Percentiles rank a stretch among this genome's conserved stretches.
Conservation (phyloP, 352 stramenopile genomes). For the Peronospora destructor region DNA sequence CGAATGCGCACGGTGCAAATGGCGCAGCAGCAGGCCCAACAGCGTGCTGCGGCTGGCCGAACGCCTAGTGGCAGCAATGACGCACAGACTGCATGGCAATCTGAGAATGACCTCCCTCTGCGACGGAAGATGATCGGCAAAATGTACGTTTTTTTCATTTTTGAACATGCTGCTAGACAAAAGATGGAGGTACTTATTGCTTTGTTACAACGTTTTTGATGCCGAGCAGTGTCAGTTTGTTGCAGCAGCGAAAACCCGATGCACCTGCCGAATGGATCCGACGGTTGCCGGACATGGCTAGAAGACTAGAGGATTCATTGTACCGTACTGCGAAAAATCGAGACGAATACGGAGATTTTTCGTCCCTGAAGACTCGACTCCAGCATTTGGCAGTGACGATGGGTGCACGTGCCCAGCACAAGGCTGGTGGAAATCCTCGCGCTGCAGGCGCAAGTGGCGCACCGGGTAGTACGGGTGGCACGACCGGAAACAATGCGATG, state of each 20-base stretch:
- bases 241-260: slow-evolving; percentile 95
- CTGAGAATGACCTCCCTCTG: slow-evolving; percentile 78
- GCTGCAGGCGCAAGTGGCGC: slow-evolving; percentile 28
- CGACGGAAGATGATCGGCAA: slow-evolving; percentile 87
- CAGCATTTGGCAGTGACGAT: slow-evolving; percentile 93
- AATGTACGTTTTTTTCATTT: slow-evolving; percentile 60
- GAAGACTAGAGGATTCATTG: slow-evolving; percentile 94
- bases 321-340: slow-evolving; percentile 90
- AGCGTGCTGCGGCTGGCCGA: slow-evolving; percentile 38
- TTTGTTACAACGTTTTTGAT: slow-evolving; percentile 8
- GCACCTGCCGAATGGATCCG: slow-evolving; percentile 95
- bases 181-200: neutral
- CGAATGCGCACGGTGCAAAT: slow-evolving; percentile 46
- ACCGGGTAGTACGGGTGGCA: slow-evolving; percentile 21
- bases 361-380: slow-evolving; percentile 93
- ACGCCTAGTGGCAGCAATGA: slow-evolving; percentile 34
- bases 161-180: neutral
- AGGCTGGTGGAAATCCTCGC: slow-evolving; percentile 47
- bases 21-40: slow-evolving; percentile 41
- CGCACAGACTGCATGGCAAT: slow-evolving; percentile 74
- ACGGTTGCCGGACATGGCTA: slow-evolving; percentile 96
- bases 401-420: slow-evolving; percentile 77
- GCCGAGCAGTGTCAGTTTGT: slow-evolving; percentile 81
- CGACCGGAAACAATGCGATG: slow-evolving; percentile 33
- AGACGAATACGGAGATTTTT: slow-evolving; percentile 94